These are phyloP conservation scores for Sclerotinia sclerotiorum DNA, from an alignment of 2,329 filamentous ascomycete species.

Conservation along the genomic window DNA sequence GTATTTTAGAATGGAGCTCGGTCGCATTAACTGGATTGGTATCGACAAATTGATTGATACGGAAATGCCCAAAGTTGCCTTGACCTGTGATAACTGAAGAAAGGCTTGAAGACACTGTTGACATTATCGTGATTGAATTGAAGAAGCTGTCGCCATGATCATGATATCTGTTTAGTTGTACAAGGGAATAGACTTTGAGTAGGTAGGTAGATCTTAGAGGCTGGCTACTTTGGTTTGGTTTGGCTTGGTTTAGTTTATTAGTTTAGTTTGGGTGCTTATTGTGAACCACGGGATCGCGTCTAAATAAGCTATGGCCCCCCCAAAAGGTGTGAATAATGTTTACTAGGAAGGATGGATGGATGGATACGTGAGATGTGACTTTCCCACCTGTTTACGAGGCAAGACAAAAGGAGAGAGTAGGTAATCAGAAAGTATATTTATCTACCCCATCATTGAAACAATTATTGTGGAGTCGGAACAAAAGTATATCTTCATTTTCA, in stretches of 20 bases:
- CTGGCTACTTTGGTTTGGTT: constrained; percentile 3
- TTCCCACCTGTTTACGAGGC: background rate
- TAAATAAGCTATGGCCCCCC: constrained; percentile 20
- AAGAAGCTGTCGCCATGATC: constrained; percentile 35
- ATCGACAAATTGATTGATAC: constrained; percentile 31
- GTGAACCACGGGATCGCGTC: constrained; percentile 21
- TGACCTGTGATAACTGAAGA: constrained; percentile 29
- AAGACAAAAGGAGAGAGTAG: background rate
- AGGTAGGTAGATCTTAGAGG: background rate
- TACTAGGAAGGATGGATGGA: background rate
- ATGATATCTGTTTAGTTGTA: constrained; percentile 29
- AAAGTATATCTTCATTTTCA: background rate
- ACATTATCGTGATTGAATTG: constrained; percentile 32
- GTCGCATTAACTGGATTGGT: constrained; percentile 24
- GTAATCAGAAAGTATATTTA: background rate
- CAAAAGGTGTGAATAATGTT: background rate
- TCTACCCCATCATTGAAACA: background rate
- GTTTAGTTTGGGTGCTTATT: background rate
- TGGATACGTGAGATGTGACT: background rate
- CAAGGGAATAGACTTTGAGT: background rate
- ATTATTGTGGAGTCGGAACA: background rate
- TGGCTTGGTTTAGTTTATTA: background rate
- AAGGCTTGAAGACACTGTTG: constrained; percentile 33
- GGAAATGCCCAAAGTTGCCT: constrained; percentile 26
- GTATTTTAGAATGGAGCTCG: constrained; percentile 26